phyloP scores from a whole-genome alignment of 2,329 filamentous ascomycete species.

The Rachicladosporium sp. region DNA sequence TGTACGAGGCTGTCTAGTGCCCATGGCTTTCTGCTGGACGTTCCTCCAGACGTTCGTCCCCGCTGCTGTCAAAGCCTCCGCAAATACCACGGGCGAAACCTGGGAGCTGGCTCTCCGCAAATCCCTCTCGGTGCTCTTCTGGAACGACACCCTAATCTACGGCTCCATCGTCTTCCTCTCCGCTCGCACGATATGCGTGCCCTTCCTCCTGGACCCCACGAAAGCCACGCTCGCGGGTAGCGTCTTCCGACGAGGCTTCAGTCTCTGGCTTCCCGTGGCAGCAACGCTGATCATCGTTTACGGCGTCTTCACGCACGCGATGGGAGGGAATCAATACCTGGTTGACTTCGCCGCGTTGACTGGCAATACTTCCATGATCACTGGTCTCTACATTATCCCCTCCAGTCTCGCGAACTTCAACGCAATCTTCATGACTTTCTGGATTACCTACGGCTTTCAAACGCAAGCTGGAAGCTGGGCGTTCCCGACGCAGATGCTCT shows the following conservation, averaged over 20 bases:
- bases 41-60: conserved; percentile 34
- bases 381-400: conserved; percentile 24
- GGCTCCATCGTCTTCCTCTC: conserved; percentile 33
- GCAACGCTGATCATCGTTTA: conserved; percentile 27
- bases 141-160: conserved; percentile 35
- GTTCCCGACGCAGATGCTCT: conserved; percentile 33
- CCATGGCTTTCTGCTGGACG: conserved; percentile 32
- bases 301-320: conserved; percentile 20
- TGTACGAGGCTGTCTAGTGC: conserved; percentile 28
- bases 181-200: conserved; percentile 25
- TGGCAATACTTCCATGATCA: conserved; percentile 18
- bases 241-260: conserved; percentile 28
- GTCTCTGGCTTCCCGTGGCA: conserved; percentile 31
- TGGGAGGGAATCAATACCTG: conserved; percentile 19
- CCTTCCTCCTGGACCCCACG: conserved; percentile 26
- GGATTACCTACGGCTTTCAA: conserved; percentile 27
- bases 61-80: conserved; percentile 25
- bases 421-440: conserved; percentile 35
- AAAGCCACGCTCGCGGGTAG: conserved; percentile 25
- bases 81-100: conserved; percentile 22
- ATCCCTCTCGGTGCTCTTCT: conserved; percentile 32
- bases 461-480: conserved; percentile 28
- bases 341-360: conserved; percentile 23
- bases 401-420: conserved; percentile 35
- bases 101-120: conserved; percentile 31